Evolutionary conservation across 2,329 filamentous ascomycete species (phyloP), one percentile per base, ranked within the genome.

Genomic region (Anisogramma anomala): DNA sequence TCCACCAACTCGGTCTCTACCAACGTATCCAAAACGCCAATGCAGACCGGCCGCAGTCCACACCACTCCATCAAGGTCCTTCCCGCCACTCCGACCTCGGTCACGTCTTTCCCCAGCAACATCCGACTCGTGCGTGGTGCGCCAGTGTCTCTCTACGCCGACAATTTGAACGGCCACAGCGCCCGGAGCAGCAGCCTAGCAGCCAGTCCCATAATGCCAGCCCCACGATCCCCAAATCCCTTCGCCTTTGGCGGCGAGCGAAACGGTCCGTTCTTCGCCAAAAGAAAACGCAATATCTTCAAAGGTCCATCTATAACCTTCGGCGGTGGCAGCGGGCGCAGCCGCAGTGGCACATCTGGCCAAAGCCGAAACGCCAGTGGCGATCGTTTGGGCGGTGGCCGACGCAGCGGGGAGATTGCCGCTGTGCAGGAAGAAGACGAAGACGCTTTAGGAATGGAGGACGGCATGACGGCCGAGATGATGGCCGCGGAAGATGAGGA

Each of bases 51-150:
- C 11, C 77, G 84, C 18, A 88, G 82, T 3, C 89, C 91, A 1
- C 87, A 95, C 57, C 77, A 85, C 50, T 94, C 85, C 0, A 82
- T 96, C 53, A 96, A 96, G 63, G 83, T 96, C n/a, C 75, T 96
- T 3, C 89, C 91, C 1, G 84, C 85, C 0, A 94, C 88, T 0
- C 89, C 89, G 0, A 88, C 82, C 0, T 65, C 73, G 3, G 68
- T 70, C 13, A 41, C 34, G 6, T 66, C 75, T 1, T 94, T 96
- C 53, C 88, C 89, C 0, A 84, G 79, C 38, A 93, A 88, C 50
- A 84, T 95, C 45, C 80, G 89, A 3, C 68, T 95, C 10, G 84
- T 89, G 1, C 77, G 87, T 22, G 78, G 70, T 11, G 58, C 67
- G 0, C 62, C 72, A 0, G 54, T 74, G 17, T 66, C 62, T 25